phyloP scores from a whole-genome alignment of 192 early-diverging fungal genomes.

The Chytriomyces sp. region DNA sequence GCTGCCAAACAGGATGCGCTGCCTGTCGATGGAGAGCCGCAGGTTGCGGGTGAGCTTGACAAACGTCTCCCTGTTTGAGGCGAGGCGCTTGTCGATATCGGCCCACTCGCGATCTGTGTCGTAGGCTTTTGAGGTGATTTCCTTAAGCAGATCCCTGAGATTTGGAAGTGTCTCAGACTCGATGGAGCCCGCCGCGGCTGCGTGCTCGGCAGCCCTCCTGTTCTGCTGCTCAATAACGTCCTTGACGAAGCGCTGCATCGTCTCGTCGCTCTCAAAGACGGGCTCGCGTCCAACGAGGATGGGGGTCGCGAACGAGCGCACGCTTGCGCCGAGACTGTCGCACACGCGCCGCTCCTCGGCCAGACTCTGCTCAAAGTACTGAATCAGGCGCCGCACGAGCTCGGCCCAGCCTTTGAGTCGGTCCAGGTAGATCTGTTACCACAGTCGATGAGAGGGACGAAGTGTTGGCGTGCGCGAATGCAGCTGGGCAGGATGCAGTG shows the following conservation, averaged over 20 bases:
- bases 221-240: constrained; percentile 39
- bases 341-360: constrained; percentile 47
- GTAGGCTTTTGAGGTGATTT: constrained; percentile 35
- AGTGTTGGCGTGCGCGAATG: neutral
- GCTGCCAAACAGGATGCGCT: constrained; percentile 5
- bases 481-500: too few species aligned
- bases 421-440: constrained; percentile 41
- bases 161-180: constrained; percentile 48
- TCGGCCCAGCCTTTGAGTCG: constrained; percentile 46
- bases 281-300: constrained; percentile 22
- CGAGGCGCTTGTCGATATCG: constrained; percentile 42
- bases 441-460: neutral
- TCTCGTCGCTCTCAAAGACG: constrained; percentile 43
- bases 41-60: constrained; percentile 37
- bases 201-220: constrained; percentile 29
- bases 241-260: constrained; percentile 40
- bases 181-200: constrained; percentile 35
- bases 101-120: constrained; percentile 49
- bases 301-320: constrained; percentile 31
- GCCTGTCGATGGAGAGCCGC: constrained; percentile 26
- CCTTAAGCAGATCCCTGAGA: constrained; percentile 39
- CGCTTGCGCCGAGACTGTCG: constrained; percentile 33
- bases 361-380: constrained; percentile 41
- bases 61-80: constrained; percentile 38
- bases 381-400: constrained; percentile 39